Conservation (phyloP, 202 grass and related monocot species). For the Carex arenaria region DNA sequence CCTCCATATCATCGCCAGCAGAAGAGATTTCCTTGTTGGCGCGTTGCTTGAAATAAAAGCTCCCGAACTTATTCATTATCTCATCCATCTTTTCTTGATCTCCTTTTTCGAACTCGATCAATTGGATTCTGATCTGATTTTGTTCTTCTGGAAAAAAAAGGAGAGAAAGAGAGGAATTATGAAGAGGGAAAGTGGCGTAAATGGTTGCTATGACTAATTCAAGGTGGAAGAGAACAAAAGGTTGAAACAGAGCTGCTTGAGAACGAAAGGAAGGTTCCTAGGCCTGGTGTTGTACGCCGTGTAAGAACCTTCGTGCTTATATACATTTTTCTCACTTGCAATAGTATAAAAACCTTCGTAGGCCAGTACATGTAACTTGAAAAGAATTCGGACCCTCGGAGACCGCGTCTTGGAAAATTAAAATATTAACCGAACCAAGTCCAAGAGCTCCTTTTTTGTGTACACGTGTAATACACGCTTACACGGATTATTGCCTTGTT, state of each 20-base stretch:
- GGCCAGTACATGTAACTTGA: too few species aligned
- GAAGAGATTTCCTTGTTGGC: conserved; percentile 83
- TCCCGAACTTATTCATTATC: conserved; percentile 72
- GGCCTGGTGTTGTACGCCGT: background rate
- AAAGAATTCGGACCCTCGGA: too few species aligned
- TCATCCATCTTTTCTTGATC: conserved; percentile 49
- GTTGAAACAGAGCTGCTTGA: background rate
- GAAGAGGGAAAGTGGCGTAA: background rate
- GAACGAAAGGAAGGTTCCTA: background rate
- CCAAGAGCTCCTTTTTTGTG: too few species aligned
- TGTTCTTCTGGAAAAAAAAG: background rate
- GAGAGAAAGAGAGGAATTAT: background rate
- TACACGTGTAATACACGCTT: too few species aligned
- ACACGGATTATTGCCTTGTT: too few species aligned
- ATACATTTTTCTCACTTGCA: background rate
- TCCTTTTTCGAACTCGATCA: background rate
- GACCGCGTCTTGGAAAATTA: too few species aligned
- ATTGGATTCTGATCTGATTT: background rate
- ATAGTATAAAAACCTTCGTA: background rate
- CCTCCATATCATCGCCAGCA: conserved; percentile 68
- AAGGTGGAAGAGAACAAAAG: background rate
- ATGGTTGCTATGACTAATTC: conserved; percentile 9
- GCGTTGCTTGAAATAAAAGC: conserved; percentile 53
- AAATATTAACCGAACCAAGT: too few species aligned
- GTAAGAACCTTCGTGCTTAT: background rate